phyloP scores from a whole-genome alignment of 257 asterid genomes.

The Salvia rosmarinus region DNA sequence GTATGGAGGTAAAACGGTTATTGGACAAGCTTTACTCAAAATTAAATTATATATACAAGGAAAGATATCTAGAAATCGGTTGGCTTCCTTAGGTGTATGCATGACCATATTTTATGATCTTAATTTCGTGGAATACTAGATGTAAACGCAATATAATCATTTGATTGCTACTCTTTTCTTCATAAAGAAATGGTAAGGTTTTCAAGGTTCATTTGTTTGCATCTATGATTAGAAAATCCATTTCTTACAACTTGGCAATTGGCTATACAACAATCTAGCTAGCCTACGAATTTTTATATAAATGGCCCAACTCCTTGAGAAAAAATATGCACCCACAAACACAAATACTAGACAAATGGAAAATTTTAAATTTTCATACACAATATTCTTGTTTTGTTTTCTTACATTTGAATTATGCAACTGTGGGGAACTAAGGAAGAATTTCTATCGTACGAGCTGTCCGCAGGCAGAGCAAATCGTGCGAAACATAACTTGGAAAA shows the following conservation, averaged over 20 bases:
- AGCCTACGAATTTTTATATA: neutral
- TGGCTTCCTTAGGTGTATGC: slow-evolving; percentile 3
- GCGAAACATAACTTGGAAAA: slow-evolving; percentile 38
- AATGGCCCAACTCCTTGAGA: neutral
- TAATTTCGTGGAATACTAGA: neutral
- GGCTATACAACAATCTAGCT: neutral
- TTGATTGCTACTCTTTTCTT: neutral
- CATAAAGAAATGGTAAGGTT: slow-evolving; percentile 4
- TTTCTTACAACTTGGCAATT: slow-evolving; percentile 16
- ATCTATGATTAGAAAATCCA: neutral
- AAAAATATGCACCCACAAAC: neutral
- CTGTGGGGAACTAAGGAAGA: slow-evolving; percentile 41
- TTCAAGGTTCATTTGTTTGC: neutral
- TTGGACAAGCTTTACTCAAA: slow-evolving; percentile 8
- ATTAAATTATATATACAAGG: neutral
- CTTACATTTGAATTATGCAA: slow-evolving; percentile 32
- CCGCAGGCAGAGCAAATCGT: slow-evolving; percentile 47
- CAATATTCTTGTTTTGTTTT: slow-evolving; percentile 16
- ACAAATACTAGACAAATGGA: neutral
- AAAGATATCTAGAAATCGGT: neutral
- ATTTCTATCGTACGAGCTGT: slow-evolving; percentile 41
- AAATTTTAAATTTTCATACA: slow-evolving; percentile 2
- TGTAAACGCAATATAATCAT: neutral
- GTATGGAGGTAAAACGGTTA: neutral
- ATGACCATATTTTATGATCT: neutral